Percentiles rank a stretch among this genome's conserved stretches.
Conservation (phyloP, 1,284 basidiomycete genomes). For the Heterobasidion parviporum region DNA sequence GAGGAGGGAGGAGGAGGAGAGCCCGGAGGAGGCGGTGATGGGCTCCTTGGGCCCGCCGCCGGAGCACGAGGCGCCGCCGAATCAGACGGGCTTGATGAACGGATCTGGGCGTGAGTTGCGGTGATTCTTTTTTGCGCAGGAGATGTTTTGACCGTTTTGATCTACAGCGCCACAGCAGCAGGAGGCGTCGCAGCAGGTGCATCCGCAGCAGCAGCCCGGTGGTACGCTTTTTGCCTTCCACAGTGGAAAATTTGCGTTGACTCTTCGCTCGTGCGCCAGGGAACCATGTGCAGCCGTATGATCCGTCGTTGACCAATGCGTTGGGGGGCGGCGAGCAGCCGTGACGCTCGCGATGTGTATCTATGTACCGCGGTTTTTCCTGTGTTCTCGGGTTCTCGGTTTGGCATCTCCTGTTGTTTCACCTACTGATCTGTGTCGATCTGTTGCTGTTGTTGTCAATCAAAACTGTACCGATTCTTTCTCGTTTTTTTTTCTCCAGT, state of each 20-base stretch:
- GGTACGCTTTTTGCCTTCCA: neutral
- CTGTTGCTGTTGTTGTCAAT: too few species aligned
- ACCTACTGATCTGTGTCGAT: too few species aligned
- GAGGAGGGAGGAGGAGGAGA: constrained; percentile 10
- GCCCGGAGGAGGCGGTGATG: constrained; percentile 18
- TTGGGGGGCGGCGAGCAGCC: constrained; percentile 9
- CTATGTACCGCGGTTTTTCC: too few species aligned
- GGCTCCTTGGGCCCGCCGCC: constrained; percentile 15
- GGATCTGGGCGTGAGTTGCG: neutral
- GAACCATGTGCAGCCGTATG: constrained; percentile 7
- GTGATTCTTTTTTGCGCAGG: neutral
- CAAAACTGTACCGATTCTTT: too few species aligned
- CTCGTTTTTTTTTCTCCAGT: too few species aligned
- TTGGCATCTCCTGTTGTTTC: too few species aligned
- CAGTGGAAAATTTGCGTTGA: neutral
- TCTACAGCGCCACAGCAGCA: neutral
- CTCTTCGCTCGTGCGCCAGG: neutral
- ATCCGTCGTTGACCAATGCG: constrained; percentile 10
- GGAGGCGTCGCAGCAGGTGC: neutral
- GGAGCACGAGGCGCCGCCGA: constrained; percentile 9
- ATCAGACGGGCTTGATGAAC: neutral
- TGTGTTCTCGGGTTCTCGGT: too few species aligned
- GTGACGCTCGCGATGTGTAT: neutral
- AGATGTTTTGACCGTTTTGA: too few species aligned
- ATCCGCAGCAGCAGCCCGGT: constrained; percentile 7